Percentiles rank a stretch among this genome's conserved stretches.
These are phyloP conservation scores for Plasmodium vivax DNA, from an alignment of 169 alveolate genomes.

Conservation along the genomic window DNA sequence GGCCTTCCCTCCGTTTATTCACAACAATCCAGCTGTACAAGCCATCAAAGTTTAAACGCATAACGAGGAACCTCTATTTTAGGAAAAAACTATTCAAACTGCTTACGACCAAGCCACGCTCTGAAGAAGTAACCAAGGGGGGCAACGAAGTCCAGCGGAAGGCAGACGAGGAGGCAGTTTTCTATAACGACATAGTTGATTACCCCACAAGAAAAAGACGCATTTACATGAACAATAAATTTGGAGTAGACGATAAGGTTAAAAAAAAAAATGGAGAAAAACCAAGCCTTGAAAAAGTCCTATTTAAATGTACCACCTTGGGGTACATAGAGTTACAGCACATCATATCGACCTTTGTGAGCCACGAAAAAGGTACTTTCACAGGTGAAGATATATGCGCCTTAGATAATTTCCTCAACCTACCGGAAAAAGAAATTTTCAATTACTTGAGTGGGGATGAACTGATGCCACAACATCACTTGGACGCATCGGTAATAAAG, in stretches of 20 bases:
- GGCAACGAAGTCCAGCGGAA: background rate
- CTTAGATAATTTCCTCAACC: slow-evolving; percentile 26
- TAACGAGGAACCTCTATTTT: slow-evolving; percentile 46
- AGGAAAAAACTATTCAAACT: slow-evolving; percentile 47
- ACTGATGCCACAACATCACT: slow-evolving; percentile 25
- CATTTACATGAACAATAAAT: slow-evolving; percentile 65
- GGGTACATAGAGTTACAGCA: slow-evolving; percentile 66
- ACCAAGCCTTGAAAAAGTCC: slow-evolving; percentile 24
- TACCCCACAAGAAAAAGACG: slow-evolving; percentile 31
- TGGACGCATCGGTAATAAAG: slow-evolving; percentile 20
- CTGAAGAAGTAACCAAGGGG: background rate
- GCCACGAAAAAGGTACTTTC: slow-evolving; percentile 35
- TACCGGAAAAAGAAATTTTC: slow-evolving; percentile 69
- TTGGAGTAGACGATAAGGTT: background rate
- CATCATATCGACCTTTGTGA: slow-evolving; percentile 46
- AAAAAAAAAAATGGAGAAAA: background rate
- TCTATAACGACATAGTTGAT: slow-evolving; percentile 11
- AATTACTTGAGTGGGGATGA: slow-evolving; percentile 52
- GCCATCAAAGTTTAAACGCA: slow-evolving; percentile 62
- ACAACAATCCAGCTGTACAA: slow-evolving; percentile 53
- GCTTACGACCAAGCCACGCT: background rate
- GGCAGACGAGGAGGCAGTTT: background rate
- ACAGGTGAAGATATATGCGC: slow-evolving; percentile 17
- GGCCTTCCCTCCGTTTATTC: background rate
- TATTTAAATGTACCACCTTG: slow-evolving; percentile 43